A percentile compares a stretch with the other conserved stretches of the same genome.
phyloP scores from a whole-genome alignment of 1,139 yeast species.

The Blastobotrys serpentis region DNA sequence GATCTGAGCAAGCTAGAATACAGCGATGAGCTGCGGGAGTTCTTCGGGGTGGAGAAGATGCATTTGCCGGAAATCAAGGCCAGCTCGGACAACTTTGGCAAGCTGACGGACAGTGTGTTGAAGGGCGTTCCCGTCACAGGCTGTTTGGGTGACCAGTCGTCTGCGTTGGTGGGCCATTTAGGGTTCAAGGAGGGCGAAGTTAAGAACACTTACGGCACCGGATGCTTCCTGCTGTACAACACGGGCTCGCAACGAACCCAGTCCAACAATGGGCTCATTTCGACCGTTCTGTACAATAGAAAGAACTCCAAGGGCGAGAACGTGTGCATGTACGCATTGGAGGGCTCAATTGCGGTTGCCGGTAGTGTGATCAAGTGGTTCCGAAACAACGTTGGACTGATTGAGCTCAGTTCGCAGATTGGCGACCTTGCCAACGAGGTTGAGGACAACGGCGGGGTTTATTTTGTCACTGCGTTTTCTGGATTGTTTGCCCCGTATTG shows the following conservation, averaged over 20 bases:
- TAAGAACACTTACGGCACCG: slow-evolving; percentile 97
- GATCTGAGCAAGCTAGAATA: slow-evolving; percentile 73
- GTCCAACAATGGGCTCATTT: slow-evolving; percentile 76
- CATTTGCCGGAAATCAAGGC: slow-evolving; percentile 78
- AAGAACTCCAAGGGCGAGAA: slow-evolving; percentile 48
- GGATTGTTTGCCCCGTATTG: slow-evolving; percentile 96
- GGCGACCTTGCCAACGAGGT: slow-evolving; percentile 89
- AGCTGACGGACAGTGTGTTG: slow-evolving; percentile 33
- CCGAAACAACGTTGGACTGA: slow-evolving; percentile 82
- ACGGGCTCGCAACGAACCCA: slow-evolving; percentile 63
- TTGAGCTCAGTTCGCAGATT: slow-evolving; percentile 78
- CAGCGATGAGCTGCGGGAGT: slow-evolving; percentile 70
- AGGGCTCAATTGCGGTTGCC: slow-evolving; percentile 95
- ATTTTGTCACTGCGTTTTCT: slow-evolving; percentile 91
- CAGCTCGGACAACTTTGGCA: slow-evolving; percentile 76
- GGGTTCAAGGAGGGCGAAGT: slow-evolving; percentile 84
- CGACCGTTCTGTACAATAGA: slow-evolving; percentile 89
- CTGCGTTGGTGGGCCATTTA: slow-evolving; percentile 89
- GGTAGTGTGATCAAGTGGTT: slow-evolving; percentile 95
- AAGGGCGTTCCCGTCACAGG: slow-evolving; percentile 76
- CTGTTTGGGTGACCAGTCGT: slow-evolving; percentile 91
- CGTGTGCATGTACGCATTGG: slow-evolving; percentile 66
- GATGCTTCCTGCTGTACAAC: slow-evolving; percentile 86
- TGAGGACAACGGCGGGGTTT: slow-evolving; percentile 83
- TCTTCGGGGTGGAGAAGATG: slow-evolving; percentile 72